A percentile compares a stretch with the other conserved stretches of the same genome.
phyloP scores from a whole-genome alignment of 352 stramenopile genomes.

The Globisporangium camurandrum region DNA sequence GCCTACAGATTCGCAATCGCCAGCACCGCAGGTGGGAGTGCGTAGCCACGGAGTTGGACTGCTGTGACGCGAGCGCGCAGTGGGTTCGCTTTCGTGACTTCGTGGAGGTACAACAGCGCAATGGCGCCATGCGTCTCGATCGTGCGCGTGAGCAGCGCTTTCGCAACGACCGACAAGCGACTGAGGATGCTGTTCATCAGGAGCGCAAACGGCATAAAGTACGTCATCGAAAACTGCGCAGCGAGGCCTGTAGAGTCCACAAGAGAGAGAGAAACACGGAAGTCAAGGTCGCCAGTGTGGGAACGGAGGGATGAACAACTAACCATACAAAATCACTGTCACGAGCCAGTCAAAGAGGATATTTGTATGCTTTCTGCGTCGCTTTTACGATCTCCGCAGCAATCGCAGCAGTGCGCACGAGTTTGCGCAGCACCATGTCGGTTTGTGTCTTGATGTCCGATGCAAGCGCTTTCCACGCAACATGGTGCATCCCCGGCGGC shows the following conservation, averaged over 20 bases:
- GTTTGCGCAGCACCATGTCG: slow-evolving; percentile 37
- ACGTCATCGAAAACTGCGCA: slow-evolving; percentile 77
- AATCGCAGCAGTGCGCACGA: slow-evolving; percentile 24
- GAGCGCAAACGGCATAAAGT: slow-evolving; percentile 82
- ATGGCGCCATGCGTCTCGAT: slow-evolving; percentile 66
- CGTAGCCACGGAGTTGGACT: slow-evolving; percentile 63
- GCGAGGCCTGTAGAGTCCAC: slow-evolving; percentile 25
- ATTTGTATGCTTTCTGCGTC: slow-evolving; percentile 76
- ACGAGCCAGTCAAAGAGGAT: slow-evolving; percentile 5
- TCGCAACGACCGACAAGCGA: slow-evolving; percentile 50
- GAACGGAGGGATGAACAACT: no score
- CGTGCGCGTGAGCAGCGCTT: slow-evolving; percentile 46
- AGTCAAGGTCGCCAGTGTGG: no score
- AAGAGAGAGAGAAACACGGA: slow-evolving; percentile 1
- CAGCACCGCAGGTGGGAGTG: slow-evolving; percentile 37
- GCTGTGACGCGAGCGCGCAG: slow-evolving; percentile 63
- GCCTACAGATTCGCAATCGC: slow-evolving; percentile 48
- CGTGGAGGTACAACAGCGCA: slow-evolving; percentile 65
- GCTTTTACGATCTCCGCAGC: slow-evolving; percentile 38
- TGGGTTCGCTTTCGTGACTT: slow-evolving; percentile 76
- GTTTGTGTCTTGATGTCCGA: slow-evolving; percentile 47
- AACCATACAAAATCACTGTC: no score
- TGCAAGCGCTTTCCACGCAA: slow-evolving; percentile 68
- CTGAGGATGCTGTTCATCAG: slow-evolving; percentile 72
- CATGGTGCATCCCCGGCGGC: slow-evolving; percentile 45